Conservation (phyloP, 495 filamentous ascomycete genomes). For the Xylaria palmicola region DNA sequence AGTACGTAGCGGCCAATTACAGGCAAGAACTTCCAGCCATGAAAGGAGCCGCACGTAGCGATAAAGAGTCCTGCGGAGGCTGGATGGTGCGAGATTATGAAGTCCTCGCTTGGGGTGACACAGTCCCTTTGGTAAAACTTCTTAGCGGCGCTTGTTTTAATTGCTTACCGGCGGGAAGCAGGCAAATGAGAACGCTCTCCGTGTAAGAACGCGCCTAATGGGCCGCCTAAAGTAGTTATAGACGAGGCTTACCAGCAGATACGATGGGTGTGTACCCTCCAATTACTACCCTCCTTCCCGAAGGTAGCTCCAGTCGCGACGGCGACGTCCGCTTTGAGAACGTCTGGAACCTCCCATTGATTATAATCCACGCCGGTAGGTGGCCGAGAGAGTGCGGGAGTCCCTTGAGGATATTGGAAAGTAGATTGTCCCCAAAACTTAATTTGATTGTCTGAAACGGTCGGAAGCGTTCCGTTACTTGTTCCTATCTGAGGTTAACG, state of each 20-base stretch:
- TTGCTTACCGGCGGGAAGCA: neutral
- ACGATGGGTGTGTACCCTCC: constrained; percentile 28
- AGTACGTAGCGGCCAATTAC: constrained; percentile 59
- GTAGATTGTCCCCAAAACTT: constrained; percentile 55
- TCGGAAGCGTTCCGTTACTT: constrained; percentile 36
- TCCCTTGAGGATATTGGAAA: constrained; percentile 51
- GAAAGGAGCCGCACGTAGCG: constrained; percentile 49
- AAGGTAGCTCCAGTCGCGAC: constrained; percentile 27
- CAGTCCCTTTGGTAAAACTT: constrained; percentile 27
- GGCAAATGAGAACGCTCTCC: neutral
- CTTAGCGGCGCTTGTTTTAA: neutral
- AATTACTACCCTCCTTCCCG: constrained; percentile 16
- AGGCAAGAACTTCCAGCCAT: constrained; percentile 62
- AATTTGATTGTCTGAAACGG: constrained; percentile 40
- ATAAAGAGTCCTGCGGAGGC: constrained; percentile 45
- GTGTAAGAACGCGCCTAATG: neutral
- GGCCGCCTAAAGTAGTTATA: neutral
- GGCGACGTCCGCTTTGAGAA: constrained; percentile 28
- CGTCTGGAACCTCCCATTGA: constrained; percentile 50
- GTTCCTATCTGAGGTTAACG: constrained; percentile 14
- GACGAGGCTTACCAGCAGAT: constrained; percentile 35
- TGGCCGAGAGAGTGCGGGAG: constrained; percentile 49
- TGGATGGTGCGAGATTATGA: constrained; percentile 57
- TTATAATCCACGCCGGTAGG: constrained; percentile 39
- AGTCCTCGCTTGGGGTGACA: constrained; percentile 50